Conservation (phyloP, 345 rosid genomes). For the Citrus trifoliata region DNA sequence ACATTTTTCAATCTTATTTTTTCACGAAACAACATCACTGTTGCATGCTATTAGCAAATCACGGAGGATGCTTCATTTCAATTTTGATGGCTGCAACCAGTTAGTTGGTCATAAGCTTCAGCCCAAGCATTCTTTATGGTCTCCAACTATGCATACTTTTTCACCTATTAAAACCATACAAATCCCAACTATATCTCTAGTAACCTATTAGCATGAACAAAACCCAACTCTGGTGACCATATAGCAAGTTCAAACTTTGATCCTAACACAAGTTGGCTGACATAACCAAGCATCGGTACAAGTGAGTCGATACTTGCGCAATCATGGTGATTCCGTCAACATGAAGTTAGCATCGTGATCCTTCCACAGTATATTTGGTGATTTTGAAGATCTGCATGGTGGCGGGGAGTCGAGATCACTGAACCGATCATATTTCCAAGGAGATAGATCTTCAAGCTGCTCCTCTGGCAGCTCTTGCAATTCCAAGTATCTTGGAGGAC, state of each 20-base stretch:
- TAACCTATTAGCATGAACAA: conserved; percentile 24
- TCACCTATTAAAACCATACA: conserved; percentile 14
- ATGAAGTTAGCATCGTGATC: conserved; percentile 25
- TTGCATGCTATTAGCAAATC: background rate
- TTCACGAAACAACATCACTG: background rate
- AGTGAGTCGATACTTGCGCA: conserved; percentile 18
- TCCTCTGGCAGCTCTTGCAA: conserved; percentile 30
- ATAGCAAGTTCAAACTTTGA: background rate
- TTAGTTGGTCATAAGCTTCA: conserved; percentile 38
- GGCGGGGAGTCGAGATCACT: conserved; percentile 20
- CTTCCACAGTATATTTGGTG: conserved; percentile 25
- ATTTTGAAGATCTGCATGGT: conserved; percentile 20
- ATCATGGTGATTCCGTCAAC: conserved; percentile 35
- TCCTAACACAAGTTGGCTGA: background rate
- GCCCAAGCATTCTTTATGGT: conserved; percentile 43
- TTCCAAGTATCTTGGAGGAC: conserved; percentile 23
- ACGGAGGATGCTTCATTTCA: conserved; percentile 28
- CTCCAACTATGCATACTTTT: conserved; percentile 36
- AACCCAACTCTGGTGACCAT: too few species aligned
- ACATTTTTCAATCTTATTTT: background rate
- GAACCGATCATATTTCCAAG: conserved; percentile 1
- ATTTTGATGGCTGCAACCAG: conserved; percentile 33
- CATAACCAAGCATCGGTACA: background rate
- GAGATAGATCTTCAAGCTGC: conserved; percentile 17
- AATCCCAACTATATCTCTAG: conserved; percentile 25